These are phyloP conservation scores for Monosporozyma yasuniensis DNA, from an alignment of 805 yeast species.

Conservation along the genomic window DNA sequence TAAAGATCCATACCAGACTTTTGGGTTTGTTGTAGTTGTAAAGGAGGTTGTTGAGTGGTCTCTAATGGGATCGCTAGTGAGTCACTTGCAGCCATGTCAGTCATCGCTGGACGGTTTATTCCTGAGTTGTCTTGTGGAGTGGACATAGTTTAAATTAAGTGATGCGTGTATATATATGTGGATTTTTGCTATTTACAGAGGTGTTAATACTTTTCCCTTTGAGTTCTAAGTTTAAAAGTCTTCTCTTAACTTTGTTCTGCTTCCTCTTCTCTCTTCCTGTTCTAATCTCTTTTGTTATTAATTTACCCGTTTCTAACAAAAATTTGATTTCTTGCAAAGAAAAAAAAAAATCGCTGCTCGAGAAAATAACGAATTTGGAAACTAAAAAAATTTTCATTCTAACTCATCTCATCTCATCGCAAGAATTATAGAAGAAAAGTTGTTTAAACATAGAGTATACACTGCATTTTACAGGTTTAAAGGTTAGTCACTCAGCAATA, in stretches of 20 bases:
- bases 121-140: background rate
- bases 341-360: slow-evolving; percentile 1
- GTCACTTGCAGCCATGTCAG: background rate
- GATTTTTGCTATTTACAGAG: too few relatives aligned
- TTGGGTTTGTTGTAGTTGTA: slow-evolving; percentile 4
- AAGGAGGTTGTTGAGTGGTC: background rate
- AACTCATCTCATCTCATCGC: slow-evolving; percentile 21
- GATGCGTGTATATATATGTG: too few relatives aligned
- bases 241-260: too few relatives aligned
- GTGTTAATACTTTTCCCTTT: background rate
- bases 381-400: slow-evolving; percentile 3
- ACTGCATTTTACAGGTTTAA: background rate
- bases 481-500: background rate
- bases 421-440: background rate
- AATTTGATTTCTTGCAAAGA: background rate
- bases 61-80: background rate
- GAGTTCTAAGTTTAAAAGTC: too few relatives aligned
- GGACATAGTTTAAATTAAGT: background rate
- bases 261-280: background rate
- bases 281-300: background rate
- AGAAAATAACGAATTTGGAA: background rate
- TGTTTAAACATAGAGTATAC: background rate
- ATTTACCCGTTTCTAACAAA: background rate
- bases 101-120: background rate
- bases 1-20: slow-evolving; percentile 44